phyloP scores from a whole-genome alignment of 257 asterid genomes.

The Solanum bulbocastanum region DNA sequence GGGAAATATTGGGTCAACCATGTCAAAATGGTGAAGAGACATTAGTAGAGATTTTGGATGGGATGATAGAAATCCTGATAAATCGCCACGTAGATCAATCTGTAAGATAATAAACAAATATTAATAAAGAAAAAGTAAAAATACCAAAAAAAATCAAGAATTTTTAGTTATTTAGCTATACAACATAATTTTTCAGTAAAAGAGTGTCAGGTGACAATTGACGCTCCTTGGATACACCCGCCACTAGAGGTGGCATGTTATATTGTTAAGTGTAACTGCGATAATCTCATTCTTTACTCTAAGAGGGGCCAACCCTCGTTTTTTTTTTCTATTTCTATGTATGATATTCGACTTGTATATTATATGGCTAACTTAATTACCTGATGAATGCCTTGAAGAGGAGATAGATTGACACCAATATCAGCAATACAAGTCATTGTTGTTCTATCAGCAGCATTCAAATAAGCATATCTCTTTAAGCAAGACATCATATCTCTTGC shows the following conservation, averaged over 20 bases:
- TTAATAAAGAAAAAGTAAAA: not conserved
- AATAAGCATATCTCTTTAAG: slow-evolving; percentile 21
- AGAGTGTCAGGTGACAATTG: not conserved
- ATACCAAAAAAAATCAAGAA: not conserved
- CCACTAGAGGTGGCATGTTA: not conserved
- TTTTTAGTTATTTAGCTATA: not conserved
- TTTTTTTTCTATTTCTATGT: not conserved
- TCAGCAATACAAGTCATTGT: slow-evolving; percentile 35
- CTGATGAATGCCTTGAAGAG: slow-evolving; percentile 38
- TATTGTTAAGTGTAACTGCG: not conserved
- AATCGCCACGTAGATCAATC: slow-evolving; percentile 22
- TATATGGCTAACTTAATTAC: not conserved
- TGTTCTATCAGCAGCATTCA: slow-evolving; percentile 31
- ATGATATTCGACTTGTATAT: not conserved
- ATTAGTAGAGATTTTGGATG: slow-evolving; percentile 19
- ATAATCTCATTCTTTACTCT: not conserved
- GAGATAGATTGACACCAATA: slow-evolving; percentile 30
- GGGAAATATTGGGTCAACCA: slow-evolving; percentile 26
- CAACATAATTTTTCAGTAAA: not conserved
- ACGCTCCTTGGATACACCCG: not conserved
- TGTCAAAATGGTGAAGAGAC: slow-evolving; percentile 33
- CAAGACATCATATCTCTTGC: slow-evolving; percentile 25
- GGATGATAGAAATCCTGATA: slow-evolving; percentile 23
- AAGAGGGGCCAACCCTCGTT: not conserved
- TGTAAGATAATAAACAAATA: not conserved